A percentile compares a stretch with the other conserved stretches of the same genome.
phyloP scores from a whole-genome alignment of 352 stramenopile genomes.

The Globisporangium rhizosaccharum region DNA sequence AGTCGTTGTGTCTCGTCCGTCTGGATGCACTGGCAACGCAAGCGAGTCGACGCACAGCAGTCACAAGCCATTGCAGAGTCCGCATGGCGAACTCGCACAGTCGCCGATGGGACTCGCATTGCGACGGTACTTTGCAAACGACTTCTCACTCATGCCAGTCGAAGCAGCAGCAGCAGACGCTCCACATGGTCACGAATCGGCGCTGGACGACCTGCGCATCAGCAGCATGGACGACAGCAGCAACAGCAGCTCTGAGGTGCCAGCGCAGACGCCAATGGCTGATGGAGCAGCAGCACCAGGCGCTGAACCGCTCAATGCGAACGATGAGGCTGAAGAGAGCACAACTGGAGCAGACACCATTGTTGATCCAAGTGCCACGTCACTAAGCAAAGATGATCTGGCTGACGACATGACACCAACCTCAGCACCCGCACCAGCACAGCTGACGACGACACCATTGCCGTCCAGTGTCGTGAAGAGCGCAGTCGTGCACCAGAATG shows the following conservation, averaged over 20 bases:
- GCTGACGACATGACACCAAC: not conserved
- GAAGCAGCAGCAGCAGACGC: not conserved
- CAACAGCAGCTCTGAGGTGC: not conserved
- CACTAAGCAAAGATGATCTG: not conserved
- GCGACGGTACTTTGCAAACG: constrained; percentile 40
- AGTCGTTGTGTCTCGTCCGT: constrained; percentile 10
- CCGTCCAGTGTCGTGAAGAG: constrained; percentile 17
- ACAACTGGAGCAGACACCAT: too few relatives aligned
- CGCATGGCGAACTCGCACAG: constrained; percentile 45
- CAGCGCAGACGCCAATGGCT: not conserved
- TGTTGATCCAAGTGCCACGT: not conserved
- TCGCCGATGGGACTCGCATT: constrained; percentile 53
- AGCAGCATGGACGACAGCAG: not conserved
- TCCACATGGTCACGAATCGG: not conserved
- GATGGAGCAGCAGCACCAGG: not conserved
- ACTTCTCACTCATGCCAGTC: constrained; percentile 13
- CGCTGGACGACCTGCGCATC: not conserved
- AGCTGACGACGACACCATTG: not conserved
- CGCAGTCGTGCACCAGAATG: constrained; percentile 21
- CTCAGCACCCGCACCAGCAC: not conserved
- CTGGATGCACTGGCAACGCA: not conserved
- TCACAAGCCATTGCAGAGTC: constrained; percentile 15
- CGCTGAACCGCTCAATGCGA: not conserved
- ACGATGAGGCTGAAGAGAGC: not conserved
- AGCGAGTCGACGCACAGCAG: not conserved